Base-by-base conservation (phyloP, 495 filamentous ascomycete genomes). In the Lichina pygmaea region DNA sequence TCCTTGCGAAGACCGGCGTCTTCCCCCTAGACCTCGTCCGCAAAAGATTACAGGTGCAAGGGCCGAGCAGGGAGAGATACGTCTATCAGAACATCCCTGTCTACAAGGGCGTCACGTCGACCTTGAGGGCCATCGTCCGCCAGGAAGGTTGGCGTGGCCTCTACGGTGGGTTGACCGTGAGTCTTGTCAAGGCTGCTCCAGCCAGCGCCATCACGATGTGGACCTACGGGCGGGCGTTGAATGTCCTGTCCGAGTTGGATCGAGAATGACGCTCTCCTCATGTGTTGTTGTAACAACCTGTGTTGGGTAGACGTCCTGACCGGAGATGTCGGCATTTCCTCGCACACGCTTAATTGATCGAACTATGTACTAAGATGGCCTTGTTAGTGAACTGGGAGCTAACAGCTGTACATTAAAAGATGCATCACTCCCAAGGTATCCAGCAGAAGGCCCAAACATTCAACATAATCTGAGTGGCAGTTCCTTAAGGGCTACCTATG, bases 151-250 rank as follows among this genome's bases (percentile, higher is more conserved):
- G 67, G 12, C 66, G 80, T 46, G 91, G 89, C 0, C 53, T 99
- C 48, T 99, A 95, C 58, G 66, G 84, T 42, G 89, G 89, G 3
- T 58, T 99, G 49, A 77, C 76, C 5, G 83, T 95, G 3, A 84
- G 83, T 53, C 57, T 99, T 60, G 50, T 94, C 48, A 99, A 99
- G 65, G 84, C 89, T 12, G 91, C 86, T 32, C 89, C 89, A 42
- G 76, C 91, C 16, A 92, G 83, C 59, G 91, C 89, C 2, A 73
- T 93, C 15, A 99, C 89, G 0, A 89, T 99, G 81, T 99, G 91
- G 89, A 94, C 86, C 1, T 95, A 94, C 60, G 89, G 94, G 61
- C 60, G 72, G 51, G 69, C 67, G 6, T 57, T 91, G 57, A 66
- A 57, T 4, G 6, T 46, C 13, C 46, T 48, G 13, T 31, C 43